Evolutionary conservation across 2,329 filamentous ascomycete genomes (phyloP), one percentile per base, ranked within the genome.

Genomic region (Colletotrichum sp.): DNA sequence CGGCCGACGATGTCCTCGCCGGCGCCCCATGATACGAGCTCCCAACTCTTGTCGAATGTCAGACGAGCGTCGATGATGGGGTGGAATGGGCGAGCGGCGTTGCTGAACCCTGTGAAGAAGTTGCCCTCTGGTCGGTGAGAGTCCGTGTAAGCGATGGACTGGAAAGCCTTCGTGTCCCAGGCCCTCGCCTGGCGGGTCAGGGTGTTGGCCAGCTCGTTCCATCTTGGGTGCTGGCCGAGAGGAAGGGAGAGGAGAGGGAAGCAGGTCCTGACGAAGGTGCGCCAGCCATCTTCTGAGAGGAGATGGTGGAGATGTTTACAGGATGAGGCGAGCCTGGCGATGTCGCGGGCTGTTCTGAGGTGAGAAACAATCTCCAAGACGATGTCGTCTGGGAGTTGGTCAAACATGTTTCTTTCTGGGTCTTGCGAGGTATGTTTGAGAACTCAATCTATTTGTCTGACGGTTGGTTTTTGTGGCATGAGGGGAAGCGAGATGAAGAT

Each of bases 161-260:
- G 71, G 67, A 90, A 85, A 18, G 84, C 83, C 24, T 88, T 86
- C 68, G 85, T 86, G 65, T 91, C 89, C 90, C 90, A 91, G 78
- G 87, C 89, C 8, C 89, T 85, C 32, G 88, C 86, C 70, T 90
- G 86, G 77, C 87, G 88, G 1, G 90, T 90, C 59, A 90, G 80
- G 1, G 84, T 85, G 30, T 87, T 83, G 8, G 89, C 89, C 30
- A 88, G 81, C 15, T 81, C 78, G 13, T 78, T 77, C 84, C 88
- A 90, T 16, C 70, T 76, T 28, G 75, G 63, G 6, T 79, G 77
- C 4, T 76, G 76, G 18, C 21, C 80, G 62, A 72, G 81, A 0
- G 86, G 83, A 2, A 87, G 78, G 2, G 78, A 75, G 8, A 88
- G 80, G 6, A 85, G 87, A 2, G 84, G 83, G 75, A 91, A 91